phyloP scores from a whole-genome alignment of 73 alveolate genomes.

The Stentor coeruleus region DNA sequence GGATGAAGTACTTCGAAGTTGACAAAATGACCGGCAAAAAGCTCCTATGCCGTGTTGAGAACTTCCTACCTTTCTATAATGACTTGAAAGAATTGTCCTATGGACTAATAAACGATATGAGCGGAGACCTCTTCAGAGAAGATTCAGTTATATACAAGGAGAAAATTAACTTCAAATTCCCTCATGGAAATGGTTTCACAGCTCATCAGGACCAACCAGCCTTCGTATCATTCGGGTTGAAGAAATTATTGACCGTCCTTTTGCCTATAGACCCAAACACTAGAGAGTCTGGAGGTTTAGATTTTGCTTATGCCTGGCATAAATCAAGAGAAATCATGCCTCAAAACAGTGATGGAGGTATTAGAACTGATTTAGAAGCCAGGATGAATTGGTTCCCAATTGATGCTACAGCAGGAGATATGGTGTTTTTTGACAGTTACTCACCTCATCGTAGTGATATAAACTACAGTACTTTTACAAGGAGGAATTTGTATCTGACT shows the following conservation, averaged over 20 bases:
- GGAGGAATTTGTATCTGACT: constrained; percentile 22
- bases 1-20: constrained; percentile 26
- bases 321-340: neutral
- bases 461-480: constrained; percentile 7
- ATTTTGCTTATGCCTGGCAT: neutral
- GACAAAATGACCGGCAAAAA: neutral
- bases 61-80: constrained; percentile 23
- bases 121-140: constrained; percentile 21
- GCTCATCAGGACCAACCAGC: constrained; percentile 32
- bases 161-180: constrained; percentile 26
- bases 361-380: constrained; percentile 18
- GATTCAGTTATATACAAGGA: constrained; percentile 28
- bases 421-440: constrained; percentile 17
- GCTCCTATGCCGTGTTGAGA: constrained; percentile 18
- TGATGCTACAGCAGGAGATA: constrained; percentile 20
- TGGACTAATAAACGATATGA: constrained; percentile 6
- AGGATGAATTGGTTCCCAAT: neutral
- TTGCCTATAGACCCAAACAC: constrained; percentile 27
- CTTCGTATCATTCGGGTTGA: constrained; percentile 23
- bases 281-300: constrained; percentile 27
- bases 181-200: constrained; percentile 26
- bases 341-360: constrained; percentile 26
- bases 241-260: constrained; percentile 10
- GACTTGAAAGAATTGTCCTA: constrained; percentile 16
- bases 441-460: constrained; percentile 24